Base-by-base conservation (phyloP, 2,329 filamentous ascomycete species). In the Epichloe bromicola region DNA sequence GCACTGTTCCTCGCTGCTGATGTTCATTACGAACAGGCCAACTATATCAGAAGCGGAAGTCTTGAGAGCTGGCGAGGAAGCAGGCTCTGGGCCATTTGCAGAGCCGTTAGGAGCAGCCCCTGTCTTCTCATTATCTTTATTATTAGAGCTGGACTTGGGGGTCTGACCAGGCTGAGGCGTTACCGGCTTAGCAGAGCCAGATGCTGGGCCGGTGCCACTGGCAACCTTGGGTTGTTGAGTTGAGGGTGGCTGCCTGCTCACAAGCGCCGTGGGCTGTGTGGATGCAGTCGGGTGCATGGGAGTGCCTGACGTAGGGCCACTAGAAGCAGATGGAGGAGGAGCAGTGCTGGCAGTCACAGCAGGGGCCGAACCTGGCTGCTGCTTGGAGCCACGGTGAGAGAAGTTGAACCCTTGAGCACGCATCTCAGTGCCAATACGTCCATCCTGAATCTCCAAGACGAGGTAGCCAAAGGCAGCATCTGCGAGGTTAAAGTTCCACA, bases 401-500 rank as follows among this genome's bases (percentile, higher is more conserved):
- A 98, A 98, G 76, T 98, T 98, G 79, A 98, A 98, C 41, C 93
- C 93, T 64, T 98, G 93, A 20, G 93, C 93, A 56, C 89, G 83
- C 93, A 98, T 98, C 71, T 98, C 93, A 0, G 93, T 98, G 45
- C 90, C 93, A 59, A 98, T 97, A 42, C 93, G 83, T 48, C 93
- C 93, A 63, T 89, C 87, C 64, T 98, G 93, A 54, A 98, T 85
- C 66, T 98, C 93, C 52, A 98, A 72, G 15, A 97, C 89, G 48
- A 98, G 76, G 76, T 89, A 98, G 54, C 93, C 93, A 66, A 97
- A 98, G 19, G 93, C 91, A 51, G 93, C 93, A 72, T 98, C 93
- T 33, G 93, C 93, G 58, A 98, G 71, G 68, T 97, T 97, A 72
- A 98, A 98, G 70, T 98, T 98, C 93, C 93, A 98, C 93, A 97